Percentiles rank a stretch among this genome's conserved stretches.
phyloP scores from a whole-genome alignment of 768 basidiomycete genomes.

The Dentipellis sp. region DNA sequence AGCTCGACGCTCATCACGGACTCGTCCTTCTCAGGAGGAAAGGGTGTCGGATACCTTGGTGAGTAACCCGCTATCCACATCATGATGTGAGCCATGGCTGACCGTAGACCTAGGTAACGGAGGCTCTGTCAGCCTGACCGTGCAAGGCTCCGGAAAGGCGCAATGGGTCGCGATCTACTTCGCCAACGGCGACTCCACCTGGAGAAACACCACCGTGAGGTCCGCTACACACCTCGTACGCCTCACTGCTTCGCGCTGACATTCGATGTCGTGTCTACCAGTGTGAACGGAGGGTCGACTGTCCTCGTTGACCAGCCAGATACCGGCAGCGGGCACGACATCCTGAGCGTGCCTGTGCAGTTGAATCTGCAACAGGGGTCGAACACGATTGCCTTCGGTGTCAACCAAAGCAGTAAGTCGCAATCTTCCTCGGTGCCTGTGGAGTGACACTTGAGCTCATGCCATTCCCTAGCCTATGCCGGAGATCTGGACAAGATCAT shows the following conservation, averaged over 20 bases:
- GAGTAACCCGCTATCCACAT: conserved; percentile 4
- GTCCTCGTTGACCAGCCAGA: conserved; percentile 49
- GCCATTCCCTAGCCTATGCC: conserved; percentile 30
- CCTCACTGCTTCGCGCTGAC: not conserved
- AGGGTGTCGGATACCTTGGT: conserved; percentile 49
- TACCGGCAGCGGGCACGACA: conserved; percentile 42
- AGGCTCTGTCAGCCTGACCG: conserved; percentile 46
- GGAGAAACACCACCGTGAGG: conserved; percentile 55
- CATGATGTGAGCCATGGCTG: not conserved
- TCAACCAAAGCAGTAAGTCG: conserved; percentile 40
- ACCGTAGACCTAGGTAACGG: conserved; percentile 34
- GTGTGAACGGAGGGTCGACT: conserved; percentile 48
- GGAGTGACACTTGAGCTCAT: not conserved
- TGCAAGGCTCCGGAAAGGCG: conserved; percentile 41
- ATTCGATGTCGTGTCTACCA: conserved; percentile 12
- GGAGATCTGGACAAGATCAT: conserved; percentile 54
- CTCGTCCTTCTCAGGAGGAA: conserved; percentile 42
- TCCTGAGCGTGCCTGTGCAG: conserved; percentile 49
- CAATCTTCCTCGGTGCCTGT: not conserved
- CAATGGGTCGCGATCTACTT: conserved; percentile 59
- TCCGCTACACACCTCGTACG: conserved; percentile 14
- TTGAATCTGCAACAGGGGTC: conserved; percentile 38
- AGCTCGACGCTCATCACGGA: conserved; percentile 33
- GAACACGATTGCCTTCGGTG: conserved; percentile 41
- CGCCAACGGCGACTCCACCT: conserved; percentile 51